Evolutionary conservation across 768 basidiomycete species (phyloP).

Genomic region (Pleurotus ostreatus): DNA sequence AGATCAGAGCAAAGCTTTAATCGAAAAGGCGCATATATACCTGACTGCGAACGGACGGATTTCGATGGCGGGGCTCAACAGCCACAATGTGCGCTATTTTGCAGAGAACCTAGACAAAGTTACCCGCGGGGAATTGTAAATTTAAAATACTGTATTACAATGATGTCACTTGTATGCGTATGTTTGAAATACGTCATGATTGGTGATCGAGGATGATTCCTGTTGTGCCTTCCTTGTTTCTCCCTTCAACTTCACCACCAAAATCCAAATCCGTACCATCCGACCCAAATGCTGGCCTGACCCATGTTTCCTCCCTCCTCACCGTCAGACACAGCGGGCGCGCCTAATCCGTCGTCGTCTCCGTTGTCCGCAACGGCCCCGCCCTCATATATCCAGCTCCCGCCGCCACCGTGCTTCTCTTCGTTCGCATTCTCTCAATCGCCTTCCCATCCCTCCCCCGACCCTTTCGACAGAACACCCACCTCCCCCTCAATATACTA

Average conservation of each 20-base stretch:
- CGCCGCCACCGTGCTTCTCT: slow-evolving; percentile 26
- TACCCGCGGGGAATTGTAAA: slow-evolving; percentile 39
- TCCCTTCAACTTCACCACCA: background rate
- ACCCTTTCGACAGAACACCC: slow-evolving; percentile 18
- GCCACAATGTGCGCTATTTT: slow-evolving; percentile 71
- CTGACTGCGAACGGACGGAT: slow-evolving; percentile 86
- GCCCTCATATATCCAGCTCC: slow-evolving; percentile 27
- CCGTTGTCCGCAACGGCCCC: slow-evolving; percentile 10
- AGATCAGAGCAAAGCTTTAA: slow-evolving; percentile 62
- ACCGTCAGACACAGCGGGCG: background rate
- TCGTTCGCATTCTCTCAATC: slow-evolving; percentile 29
- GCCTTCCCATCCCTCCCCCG: slow-evolving; percentile 28
- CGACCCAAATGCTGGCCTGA: background rate
- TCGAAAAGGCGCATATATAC: slow-evolving; percentile 77
- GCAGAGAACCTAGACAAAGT: slow-evolving; percentile 66
- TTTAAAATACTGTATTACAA: background rate
- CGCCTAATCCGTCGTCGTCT: background rate
- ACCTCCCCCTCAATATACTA: slow-evolving; percentile 32
- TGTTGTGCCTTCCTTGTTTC: background rate
- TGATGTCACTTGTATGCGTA: slow-evolving; percentile 6
- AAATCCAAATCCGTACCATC: background rate
- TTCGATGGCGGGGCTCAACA: slow-evolving; percentile 92
- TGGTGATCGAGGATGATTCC: background rate
- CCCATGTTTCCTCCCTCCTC: slow-evolving; percentile 4
- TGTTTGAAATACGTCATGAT: slow-evolving; percentile 8